Percentiles rank a stretch among this genome's conserved stretches.
phyloP scores from a whole-genome alignment of 192 early-diverging fungal species.

The Lunasporangiospora selenospora region DNA sequence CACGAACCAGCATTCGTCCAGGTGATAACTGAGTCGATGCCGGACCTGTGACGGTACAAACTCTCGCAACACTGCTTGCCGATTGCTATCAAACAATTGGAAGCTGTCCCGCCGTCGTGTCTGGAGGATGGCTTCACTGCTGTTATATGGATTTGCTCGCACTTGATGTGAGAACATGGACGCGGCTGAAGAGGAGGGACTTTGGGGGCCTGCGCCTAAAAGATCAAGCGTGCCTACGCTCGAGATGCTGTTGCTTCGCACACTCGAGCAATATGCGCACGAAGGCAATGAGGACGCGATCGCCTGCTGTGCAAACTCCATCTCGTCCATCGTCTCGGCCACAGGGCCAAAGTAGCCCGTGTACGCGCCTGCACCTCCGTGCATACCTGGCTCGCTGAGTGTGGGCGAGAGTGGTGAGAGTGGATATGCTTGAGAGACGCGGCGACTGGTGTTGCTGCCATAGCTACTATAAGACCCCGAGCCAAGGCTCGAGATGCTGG shows the following conservation, averaged over 20 bases:
- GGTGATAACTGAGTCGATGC: slow-evolving; percentile 26
- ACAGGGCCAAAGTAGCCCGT: slow-evolving; percentile 24
- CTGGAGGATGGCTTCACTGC: too few species aligned
- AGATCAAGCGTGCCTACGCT: slow-evolving; percentile 1
- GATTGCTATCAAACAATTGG: slow-evolving; percentile 16
- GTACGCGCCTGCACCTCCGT: slow-evolving; percentile 8
- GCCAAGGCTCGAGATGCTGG: slow-evolving; percentile 31
- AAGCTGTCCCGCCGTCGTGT: too few species aligned
- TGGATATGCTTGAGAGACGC: slow-evolving; percentile 35
- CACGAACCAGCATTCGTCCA: slow-evolving; percentile 46
- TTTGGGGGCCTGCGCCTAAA: too few species aligned
- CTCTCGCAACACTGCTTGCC: slow-evolving; percentile 14
- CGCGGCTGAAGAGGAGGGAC: too few species aligned
- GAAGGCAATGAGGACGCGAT: slow-evolving; percentile 2
- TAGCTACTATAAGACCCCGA: slow-evolving; percentile 29
- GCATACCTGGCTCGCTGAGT: slow-evolving; percentile 16
- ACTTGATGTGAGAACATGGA: too few species aligned
- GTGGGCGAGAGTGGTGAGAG: slow-evolving; percentile 36
- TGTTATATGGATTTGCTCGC: too few species aligned
- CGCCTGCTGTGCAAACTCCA: too few species aligned
- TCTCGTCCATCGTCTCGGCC: slow-evolving; percentile 3
- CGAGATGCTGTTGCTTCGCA: slow-evolving; percentile 7
- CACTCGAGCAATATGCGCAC: slow-evolving; percentile 3
- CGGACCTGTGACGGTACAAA: slow-evolving; percentile 29
- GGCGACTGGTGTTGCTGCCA: slow-evolving; percentile 20